These are phyloP conservation scores for Tetrastigma voinierianum DNA, from an alignment of 164 flowering plant species.

Conservation along the genomic window DNA sequence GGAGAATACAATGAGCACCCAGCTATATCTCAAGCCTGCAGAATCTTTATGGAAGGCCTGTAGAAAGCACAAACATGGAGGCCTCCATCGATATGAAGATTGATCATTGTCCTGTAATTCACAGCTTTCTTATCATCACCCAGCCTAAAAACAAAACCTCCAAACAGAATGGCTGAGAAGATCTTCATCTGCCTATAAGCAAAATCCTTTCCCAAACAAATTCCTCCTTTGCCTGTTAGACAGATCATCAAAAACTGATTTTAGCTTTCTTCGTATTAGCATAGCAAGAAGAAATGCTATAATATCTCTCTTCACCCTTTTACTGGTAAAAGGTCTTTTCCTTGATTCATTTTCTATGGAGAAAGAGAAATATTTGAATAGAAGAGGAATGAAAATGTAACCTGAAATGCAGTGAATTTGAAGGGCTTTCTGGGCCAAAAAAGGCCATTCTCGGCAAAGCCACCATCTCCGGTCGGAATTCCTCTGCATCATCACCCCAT, in stretches of 20 bases:
- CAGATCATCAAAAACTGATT: slow-evolving; percentile 4
- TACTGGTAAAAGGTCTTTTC: too few relatives aligned
- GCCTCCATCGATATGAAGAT: slow-evolving; percentile 69
- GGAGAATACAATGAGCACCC: background rate
- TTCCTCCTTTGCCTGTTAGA: slow-evolving; percentile 80
- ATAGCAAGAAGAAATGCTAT: too few relatives aligned
- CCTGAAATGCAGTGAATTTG: slow-evolving; percentile 81
- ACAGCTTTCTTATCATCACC: slow-evolving; percentile 34
- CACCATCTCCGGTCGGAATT: slow-evolving; percentile 76
- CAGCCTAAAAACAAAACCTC: slow-evolving; percentile 46
- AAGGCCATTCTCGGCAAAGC: slow-evolving; percentile 53
- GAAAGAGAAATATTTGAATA: too few relatives aligned
- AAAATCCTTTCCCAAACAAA: too few relatives aligned
- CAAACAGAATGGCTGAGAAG: slow-evolving; percentile 46
- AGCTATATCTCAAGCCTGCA: background rate
- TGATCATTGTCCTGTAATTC: slow-evolving; percentile 66
- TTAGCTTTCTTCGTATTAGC: slow-evolving; percentile 1
- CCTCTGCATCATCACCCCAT: slow-evolving; percentile 87
- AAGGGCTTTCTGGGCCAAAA: slow-evolving; percentile 64
- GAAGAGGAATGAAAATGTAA: slow-evolving; percentile 5
- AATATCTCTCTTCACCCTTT: background rate
- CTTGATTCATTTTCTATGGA: too few relatives aligned
- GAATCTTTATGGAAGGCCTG: slow-evolving; percentile 11
- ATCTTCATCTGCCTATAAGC: slow-evolving; percentile 85
- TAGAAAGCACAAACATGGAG: slow-evolving; percentile 47